phyloP scores from a whole-genome alignment of 148 eudicot species.

The Fagopyrum tataricum region DNA sequence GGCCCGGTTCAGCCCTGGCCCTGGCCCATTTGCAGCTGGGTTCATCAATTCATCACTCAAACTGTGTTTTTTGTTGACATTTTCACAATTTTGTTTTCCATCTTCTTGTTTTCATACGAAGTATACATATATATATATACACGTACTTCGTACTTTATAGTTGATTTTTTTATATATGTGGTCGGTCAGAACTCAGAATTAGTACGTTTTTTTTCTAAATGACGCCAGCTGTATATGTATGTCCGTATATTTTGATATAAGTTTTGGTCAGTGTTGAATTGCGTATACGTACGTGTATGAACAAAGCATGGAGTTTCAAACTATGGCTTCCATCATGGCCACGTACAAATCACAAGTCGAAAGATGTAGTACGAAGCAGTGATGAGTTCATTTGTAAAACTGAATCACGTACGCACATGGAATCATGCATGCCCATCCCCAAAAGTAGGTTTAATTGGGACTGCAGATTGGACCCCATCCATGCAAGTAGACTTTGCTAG shows the following conservation, averaged over 20 bases:
- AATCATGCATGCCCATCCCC: background rate
- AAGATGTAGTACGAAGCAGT: background rate
- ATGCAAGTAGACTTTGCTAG: conserved; percentile 3
- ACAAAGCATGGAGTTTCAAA: background rate
- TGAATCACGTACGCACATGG: background rate
- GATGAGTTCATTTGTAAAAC: background rate
- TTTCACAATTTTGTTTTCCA: background rate
- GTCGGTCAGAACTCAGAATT: too few relatives aligned
- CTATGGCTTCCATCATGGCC: background rate
- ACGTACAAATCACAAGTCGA: background rate
- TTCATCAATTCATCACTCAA: background rate
- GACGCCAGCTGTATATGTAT: too few relatives aligned
- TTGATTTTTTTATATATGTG: too few relatives aligned
- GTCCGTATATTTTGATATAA: too few relatives aligned
- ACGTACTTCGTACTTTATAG: too few relatives aligned
- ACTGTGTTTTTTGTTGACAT: background rate
- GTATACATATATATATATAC: too few relatives aligned
- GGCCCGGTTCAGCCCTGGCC: background rate
- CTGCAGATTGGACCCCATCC: conserved; percentile 5
- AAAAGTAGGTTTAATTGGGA: conserved; percentile 13
- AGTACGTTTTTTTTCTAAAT: too few relatives aligned
- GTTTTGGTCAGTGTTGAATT: too few relatives aligned
- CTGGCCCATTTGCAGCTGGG: conserved; percentile 2
- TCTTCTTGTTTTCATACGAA: background rate
- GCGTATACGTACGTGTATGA: background rate